phyloP scores from a whole-genome alignment of 2,329 filamentous ascomycete genomes.

The Trichoderma citrinoviride region DNA sequence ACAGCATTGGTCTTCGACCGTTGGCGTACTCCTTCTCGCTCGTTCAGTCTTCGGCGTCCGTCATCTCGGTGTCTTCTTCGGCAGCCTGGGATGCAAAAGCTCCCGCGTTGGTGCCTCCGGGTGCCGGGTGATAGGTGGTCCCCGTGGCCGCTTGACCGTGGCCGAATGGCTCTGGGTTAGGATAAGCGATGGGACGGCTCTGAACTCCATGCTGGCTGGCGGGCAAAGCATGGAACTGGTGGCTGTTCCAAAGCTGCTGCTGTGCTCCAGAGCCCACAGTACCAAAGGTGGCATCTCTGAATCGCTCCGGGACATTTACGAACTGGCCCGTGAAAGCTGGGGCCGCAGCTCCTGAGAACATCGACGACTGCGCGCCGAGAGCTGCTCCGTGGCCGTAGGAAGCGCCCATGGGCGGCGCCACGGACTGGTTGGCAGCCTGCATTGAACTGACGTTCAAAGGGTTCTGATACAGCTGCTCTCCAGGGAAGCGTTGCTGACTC shows the following conservation, averaged over 20 bases:
- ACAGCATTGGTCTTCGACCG: neutral
- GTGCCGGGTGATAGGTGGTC: neutral
- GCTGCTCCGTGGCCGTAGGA: neutral
- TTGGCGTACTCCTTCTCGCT: neutral
- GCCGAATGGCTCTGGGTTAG: neutral
- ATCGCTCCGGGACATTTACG: neutral
- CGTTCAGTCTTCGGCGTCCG: neutral
- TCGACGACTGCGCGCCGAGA: neutral
- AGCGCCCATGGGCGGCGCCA: neutral
- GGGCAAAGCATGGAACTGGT: slow-evolving; percentile 2
- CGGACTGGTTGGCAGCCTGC: neutral
- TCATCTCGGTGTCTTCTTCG: slow-evolving; percentile 8
- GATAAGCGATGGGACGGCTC: neutral
- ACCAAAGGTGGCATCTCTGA: neutral
- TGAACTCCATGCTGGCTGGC: slow-evolving; percentile 4
- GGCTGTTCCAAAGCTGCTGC: neutral
- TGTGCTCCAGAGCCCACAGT: neutral
- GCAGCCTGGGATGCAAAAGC: neutral
- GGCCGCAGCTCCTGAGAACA: neutral
- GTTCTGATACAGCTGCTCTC: slow-evolving; percentile 15
- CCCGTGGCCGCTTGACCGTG: neutral
- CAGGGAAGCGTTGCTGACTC: neutral
- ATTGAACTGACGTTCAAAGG: slow-evolving; percentile 11
- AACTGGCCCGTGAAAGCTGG: neutral
- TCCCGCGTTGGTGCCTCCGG: neutral